These are phyloP conservation scores for Gossypium arboreum DNA, from an alignment of 345 rosid genomes.

Conservation along the genomic window DNA sequence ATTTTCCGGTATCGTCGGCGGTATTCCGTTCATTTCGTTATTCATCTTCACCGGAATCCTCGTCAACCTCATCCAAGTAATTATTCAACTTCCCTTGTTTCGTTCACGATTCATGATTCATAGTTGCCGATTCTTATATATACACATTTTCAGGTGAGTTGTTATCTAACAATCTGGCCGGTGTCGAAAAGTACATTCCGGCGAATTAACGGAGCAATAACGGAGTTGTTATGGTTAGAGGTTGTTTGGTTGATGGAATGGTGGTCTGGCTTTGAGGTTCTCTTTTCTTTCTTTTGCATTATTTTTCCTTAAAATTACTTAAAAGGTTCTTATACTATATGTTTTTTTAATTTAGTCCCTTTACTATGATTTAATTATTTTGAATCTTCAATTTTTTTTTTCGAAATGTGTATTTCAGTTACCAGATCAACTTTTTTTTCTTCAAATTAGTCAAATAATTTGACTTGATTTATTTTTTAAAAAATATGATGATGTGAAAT, in stretches of 20 bases:
- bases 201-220: neutral
- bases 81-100: neutral
- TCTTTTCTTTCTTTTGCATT: neutral
- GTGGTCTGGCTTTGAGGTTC: slow-evolving; percentile 8
- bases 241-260: slow-evolving; percentile 2
- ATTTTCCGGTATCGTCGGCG: neutral
- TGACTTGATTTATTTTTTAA: no score
- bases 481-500: no score
- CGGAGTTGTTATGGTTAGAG: neutral
- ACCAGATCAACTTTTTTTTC: no score
- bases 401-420: no score
- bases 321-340: no score
- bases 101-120: neutral
- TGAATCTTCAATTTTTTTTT: no score
- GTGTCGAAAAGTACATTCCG: slow-evolving; percentile 1
- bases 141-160: neutral
- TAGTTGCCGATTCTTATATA: neutral
- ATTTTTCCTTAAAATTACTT: neutral
- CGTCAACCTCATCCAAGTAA: slow-evolving; percentile 9
- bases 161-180: slow-evolving; percentile 3
- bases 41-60: neutral
- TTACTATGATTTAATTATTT: no score
- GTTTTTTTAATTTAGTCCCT: no score
- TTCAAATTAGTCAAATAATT: no score
- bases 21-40: neutral